Base-by-base conservation (phyloP, 1,284 basidiomycete species). In the Cryptococcus jaspeensis region DNA sequence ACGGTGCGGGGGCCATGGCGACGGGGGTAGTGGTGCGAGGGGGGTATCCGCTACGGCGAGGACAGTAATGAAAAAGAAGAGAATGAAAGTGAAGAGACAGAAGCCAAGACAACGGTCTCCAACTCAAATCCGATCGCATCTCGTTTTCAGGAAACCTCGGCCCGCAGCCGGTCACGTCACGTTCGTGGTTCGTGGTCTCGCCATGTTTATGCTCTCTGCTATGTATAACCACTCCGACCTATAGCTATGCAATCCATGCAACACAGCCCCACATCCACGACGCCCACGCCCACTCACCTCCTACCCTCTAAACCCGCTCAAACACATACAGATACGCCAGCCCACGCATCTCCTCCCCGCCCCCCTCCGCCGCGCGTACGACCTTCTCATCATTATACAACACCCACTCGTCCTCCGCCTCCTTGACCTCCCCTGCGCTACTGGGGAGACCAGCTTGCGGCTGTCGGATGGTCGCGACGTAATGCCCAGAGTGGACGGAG, bases 361-460 rank as follows among this genome's bases (percentile, higher is more conserved):
- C 78, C 5, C 70, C 69, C 9, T 63, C 61, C 66, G 92, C 89
- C 3, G 91, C 90, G 67, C 83, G 85, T 5, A 93, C 91, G 5
- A 96, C 92, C 80, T 96, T 97, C 79, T 97, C 92, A 74, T 97
- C 92, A 67, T 97, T 96, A 79, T 92, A 94, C 65, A 96, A 75
- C 55, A 93, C 86, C 90, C 92, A 94, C 35, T 83, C 84, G 22
- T 78, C 81, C 55, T 80, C 79, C 18, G 66, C 37, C 52, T 69
- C 70, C 55, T 35, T 72, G 59, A 59, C 71, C 72, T 28, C 59
- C 28, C 28, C 28, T n/a, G n/a, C n/a, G n/a, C n/a, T n/a, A n/a
- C n/a, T n/a, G n/a, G n/a, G n/a, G 44, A 75, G 42, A 28, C 62
- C 64, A 41, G 60, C 63, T 61, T 76, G 66, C 16, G 75, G 67